Evolutionary conservation across 352 stramenopile species (phyloP).

Genomic region (Phytophthora brassicae): DNA sequence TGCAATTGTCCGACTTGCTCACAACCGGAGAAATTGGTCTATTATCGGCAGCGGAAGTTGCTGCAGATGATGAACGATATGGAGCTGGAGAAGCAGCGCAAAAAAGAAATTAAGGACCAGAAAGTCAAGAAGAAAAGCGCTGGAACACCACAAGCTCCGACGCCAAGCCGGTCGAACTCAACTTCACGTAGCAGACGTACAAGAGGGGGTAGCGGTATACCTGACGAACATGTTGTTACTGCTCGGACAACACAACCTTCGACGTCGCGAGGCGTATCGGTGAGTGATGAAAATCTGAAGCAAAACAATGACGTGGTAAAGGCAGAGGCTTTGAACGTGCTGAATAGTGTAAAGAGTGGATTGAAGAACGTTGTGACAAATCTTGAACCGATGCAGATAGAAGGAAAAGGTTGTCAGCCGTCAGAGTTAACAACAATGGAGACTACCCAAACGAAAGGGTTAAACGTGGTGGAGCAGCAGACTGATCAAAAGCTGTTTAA

Average conservation of each 20-base stretch:
- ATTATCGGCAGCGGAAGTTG: conserved; percentile 45
- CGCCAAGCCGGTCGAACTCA: conserved; percentile 15
- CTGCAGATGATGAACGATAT: conserved; percentile 47
- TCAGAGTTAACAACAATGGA: neutral
- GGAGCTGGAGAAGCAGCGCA: conserved; percentile 35
- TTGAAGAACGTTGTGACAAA: neutral
- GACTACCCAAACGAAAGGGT: neutral
- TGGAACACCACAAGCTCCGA: conserved; percentile 5
- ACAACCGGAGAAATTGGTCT: conserved; percentile 33
- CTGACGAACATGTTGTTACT: neutral
- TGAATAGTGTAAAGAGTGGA: neutral
- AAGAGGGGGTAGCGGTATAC: conserved; percentile 7
- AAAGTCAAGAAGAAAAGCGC: conserved; percentile 14
- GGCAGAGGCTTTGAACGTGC: neutral
- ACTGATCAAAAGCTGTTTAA: too few relatives aligned
- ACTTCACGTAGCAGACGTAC: conserved; percentile 15
- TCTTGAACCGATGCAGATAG: conserved; percentile 10
- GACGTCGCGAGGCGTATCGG: neutral
- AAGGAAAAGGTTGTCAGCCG: neutral
- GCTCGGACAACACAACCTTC: neutral
- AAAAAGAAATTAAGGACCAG: conserved; percentile 17
- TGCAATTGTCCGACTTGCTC: conserved; percentile 46
- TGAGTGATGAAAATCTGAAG: neutral
- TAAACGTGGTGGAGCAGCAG: too few relatives aligned
- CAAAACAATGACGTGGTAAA: neutral